These are phyloP conservation scores for Epichloe bromicola DNA, from an alignment of 2,329 filamentous ascomycete species.

Conservation along the genomic window DNA sequence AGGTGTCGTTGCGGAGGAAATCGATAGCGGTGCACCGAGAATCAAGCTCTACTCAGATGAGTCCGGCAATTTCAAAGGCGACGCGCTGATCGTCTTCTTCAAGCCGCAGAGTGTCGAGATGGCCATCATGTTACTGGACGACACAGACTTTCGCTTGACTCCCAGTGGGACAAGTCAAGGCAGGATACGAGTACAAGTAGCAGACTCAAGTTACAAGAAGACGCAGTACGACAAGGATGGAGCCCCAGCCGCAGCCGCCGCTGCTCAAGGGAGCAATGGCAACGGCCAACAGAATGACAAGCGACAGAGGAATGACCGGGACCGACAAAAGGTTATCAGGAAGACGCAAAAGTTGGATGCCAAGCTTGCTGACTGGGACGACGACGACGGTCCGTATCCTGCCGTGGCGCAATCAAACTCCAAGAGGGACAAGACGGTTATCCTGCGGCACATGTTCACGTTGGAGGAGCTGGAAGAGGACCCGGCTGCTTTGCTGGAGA, in stretches of 20 bases:
- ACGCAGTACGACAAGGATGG: constrained; percentile 49
- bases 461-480: constrained; percentile 75
- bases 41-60: constrained; percentile 88
- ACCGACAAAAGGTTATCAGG: constrained; percentile 81
- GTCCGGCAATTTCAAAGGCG: constrained; percentile 78
- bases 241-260: background rate
- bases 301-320: constrained; percentile 43
- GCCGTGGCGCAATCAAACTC: constrained; percentile 27
- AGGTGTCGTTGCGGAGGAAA: constrained; percentile 87
- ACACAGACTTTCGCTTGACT: constrained; percentile 63
- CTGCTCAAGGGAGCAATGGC: constrained; percentile 9
- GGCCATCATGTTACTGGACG: constrained; percentile 69
- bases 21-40: constrained; percentile 73
- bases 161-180: constrained; percentile 39
- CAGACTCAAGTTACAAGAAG: constrained; percentile 87
- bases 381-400: constrained; percentile 66
- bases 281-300: constrained; percentile 23
- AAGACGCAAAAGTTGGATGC: constrained; percentile 86
- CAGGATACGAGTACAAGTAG: constrained; percentile 68
- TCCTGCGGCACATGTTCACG: constrained; percentile 90
- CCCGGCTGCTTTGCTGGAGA: constrained; percentile 68
- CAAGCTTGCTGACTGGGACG: constrained; percentile 89
- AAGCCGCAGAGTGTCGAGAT: constrained; percentile 84
- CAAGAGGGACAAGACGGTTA: constrained; percentile 66
- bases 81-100: constrained; percentile 89